Conservation (phyloP, 805 yeast genomes). For the Kregervanrija fluxuum region DNA sequence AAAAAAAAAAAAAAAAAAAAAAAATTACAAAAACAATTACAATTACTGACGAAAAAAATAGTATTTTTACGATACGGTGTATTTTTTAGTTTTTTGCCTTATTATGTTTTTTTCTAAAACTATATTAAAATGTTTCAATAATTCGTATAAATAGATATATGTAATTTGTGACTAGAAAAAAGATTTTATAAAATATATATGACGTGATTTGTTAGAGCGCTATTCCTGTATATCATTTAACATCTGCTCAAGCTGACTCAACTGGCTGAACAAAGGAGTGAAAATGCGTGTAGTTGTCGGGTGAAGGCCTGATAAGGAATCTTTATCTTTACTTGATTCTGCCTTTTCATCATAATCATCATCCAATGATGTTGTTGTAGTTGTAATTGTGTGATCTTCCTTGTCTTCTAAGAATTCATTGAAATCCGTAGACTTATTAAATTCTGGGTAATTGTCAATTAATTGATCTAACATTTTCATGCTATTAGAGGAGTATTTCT, state of each 20-base stretch:
- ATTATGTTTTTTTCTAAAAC: neutral
- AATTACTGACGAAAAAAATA: neutral
- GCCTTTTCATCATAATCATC: neutral
- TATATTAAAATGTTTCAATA: too few species aligned
- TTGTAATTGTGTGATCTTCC: neutral
- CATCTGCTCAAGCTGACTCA: slow-evolving; percentile 26
- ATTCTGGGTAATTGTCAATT: slow-evolving; percentile 14
- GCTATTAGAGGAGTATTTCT: slow-evolving; percentile 9
- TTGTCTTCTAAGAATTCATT: neutral
- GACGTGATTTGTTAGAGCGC: too few species aligned
- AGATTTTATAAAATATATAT: neutral
- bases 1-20: neutral
- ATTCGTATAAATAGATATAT: neutral
- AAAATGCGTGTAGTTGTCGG: slow-evolving; percentile 47
- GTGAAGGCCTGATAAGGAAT: slow-evolving; percentile 20
- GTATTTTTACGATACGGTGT: neutral
- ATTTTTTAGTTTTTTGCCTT: slow-evolving; percentile 1
- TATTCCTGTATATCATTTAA: slow-evolving; percentile 10
- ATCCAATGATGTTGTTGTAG: neutral
- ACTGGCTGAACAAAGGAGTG: slow-evolving; percentile 47
- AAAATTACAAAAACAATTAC: neutral
- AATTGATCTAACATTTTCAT: slow-evolving; percentile 29
- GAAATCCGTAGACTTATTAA: neutral
- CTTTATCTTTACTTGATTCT: neutral
- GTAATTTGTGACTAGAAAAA: neutral